Percentiles rank a stretch among this genome's conserved stretches.
phyloP scores from a whole-genome alignment of 495 filamentous ascomycete species.

The Aspergillus mulundensis region DNA sequence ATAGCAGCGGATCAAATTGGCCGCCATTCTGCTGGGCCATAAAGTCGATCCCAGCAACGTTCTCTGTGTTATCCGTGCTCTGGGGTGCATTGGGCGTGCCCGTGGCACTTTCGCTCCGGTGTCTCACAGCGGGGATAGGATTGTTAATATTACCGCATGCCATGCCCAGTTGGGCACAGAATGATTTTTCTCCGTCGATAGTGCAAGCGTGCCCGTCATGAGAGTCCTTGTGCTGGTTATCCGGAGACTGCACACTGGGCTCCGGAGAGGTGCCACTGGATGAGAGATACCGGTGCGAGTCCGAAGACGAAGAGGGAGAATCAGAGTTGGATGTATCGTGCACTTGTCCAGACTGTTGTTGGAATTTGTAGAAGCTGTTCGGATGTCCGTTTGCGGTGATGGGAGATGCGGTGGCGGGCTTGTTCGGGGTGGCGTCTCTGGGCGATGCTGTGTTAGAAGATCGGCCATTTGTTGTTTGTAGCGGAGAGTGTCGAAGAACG shows the following conservation, averaged over 20 bases:
- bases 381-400: constrained; percentile 12
- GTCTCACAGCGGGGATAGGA: constrained; percentile 52
- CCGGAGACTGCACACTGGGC: constrained; percentile 55
- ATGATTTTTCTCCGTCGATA: constrained; percentile 55
- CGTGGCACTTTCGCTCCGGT: constrained; percentile 29
- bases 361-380: constrained; percentile 20
- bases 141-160: constrained; percentile 69
- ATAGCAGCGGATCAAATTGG: constrained; percentile 87
- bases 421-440: constrained; percentile 1
- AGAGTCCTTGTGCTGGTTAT: constrained; percentile 54
- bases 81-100: constrained; percentile 21
- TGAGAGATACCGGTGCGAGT: constrained; percentile 60
- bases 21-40: constrained; percentile 80
- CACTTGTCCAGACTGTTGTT: constrained; percentile 29
- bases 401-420: not conserved
- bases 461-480: constrained; percentile 1
- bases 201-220: constrained; percentile 20
- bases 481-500: constrained; percentile 27
- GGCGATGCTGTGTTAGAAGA: constrained; percentile 2
- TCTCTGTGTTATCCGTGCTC: constrained; percentile 3
- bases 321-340: constrained; percentile 46
- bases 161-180: constrained; percentile 69
- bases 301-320: constrained; percentile 54
- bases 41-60: constrained; percentile 60
- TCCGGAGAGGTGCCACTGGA: constrained; percentile 83